phyloP scores from a whole-genome alignment of 2,329 filamentous ascomycete genomes.

The Pseudogymnoascus sp. region DNA sequence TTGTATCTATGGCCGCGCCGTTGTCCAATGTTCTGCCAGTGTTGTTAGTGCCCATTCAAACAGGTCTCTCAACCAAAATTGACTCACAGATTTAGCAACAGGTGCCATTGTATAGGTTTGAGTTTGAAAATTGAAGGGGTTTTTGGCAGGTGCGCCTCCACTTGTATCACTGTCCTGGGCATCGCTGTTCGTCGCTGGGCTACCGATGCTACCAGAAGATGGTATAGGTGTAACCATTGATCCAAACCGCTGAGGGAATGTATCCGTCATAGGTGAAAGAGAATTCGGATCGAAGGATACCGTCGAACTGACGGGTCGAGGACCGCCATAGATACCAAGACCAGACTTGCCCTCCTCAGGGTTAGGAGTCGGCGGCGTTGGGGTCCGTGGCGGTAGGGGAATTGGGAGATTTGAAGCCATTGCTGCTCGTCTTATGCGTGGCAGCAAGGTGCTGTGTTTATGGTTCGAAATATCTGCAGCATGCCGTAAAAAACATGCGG shows the following conservation, averaged over 20 bases:
- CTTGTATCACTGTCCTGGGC: conserved; percentile 28
- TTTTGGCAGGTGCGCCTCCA: conserved; percentile 31
- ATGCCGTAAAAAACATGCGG: neutral
- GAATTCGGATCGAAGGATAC: conserved; percentile 35
- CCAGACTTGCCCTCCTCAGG: conserved; percentile 27
- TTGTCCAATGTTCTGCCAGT: conserved; percentile 70
- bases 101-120: conserved; percentile 66
- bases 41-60: conserved; percentile 15
- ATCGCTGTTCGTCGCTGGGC: conserved; percentile 16
- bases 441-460: neutral
- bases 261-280: conserved; percentile 37
- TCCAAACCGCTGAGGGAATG: conserved; percentile 26
- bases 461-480: neutral
- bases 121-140: conserved; percentile 93
- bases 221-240: conserved; percentile 28
- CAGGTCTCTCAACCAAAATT: conserved; percentile 8
- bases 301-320: conserved; percentile 22
- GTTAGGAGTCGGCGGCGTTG: conserved; percentile 49
- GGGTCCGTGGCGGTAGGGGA: conserved; percentile 53
- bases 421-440: conserved; percentile 5
- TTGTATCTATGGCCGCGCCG: conserved; percentile 96
- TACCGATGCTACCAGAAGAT: conserved; percentile 17
- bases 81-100: conserved; percentile 62
- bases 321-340: conserved; percentile 18
- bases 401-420: conserved; percentile 55